Conservation (phyloP, 2,329 filamentous ascomycete species). For the Xenosphaeropsis pyriputrescens region DNA sequence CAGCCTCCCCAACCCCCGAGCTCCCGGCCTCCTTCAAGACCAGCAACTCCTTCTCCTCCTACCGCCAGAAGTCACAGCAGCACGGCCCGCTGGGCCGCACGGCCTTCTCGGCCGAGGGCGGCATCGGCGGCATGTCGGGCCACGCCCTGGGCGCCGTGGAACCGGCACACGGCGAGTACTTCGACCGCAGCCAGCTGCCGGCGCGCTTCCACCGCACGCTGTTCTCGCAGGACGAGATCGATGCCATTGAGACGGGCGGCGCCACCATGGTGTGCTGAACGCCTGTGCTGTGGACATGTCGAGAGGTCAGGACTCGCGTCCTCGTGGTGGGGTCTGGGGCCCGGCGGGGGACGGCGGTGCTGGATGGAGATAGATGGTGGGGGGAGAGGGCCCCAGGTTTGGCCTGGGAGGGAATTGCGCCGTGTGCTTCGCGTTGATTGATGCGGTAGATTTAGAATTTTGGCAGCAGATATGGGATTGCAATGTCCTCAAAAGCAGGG, state of each 20-base stretch:
- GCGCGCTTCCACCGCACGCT: conserved; percentile 63
- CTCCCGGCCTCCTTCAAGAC: conserved; percentile 39
- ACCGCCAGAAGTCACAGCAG: conserved; percentile 42
- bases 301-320: no score
- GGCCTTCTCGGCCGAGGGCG: conserved; percentile 21
- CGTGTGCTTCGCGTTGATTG: no score
- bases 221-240: conserved; percentile 75
- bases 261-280: conserved; percentile 41
- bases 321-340: no score
- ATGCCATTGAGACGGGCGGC: conserved; percentile 87
- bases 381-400: no score
- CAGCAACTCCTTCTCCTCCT: conserved; percentile 36
- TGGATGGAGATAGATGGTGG: no score
- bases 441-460: no score
- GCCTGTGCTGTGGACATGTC: not conserved
- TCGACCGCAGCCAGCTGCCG: conserved; percentile 82
- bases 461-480: no score
- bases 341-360: no score
- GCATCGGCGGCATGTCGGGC: conserved; percentile 41
- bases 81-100: conserved; percentile 36
- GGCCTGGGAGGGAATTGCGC: no score
- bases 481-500: no score
- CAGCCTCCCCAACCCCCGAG: conserved; percentile 33
- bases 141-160: conserved; percentile 57
- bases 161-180: conserved; percentile 61